Evolutionary conservation across 2,329 filamentous ascomycete genomes (phyloP), one percentile per base, ranked within the genome.

Genomic region (Eutypella sp.): DNA sequence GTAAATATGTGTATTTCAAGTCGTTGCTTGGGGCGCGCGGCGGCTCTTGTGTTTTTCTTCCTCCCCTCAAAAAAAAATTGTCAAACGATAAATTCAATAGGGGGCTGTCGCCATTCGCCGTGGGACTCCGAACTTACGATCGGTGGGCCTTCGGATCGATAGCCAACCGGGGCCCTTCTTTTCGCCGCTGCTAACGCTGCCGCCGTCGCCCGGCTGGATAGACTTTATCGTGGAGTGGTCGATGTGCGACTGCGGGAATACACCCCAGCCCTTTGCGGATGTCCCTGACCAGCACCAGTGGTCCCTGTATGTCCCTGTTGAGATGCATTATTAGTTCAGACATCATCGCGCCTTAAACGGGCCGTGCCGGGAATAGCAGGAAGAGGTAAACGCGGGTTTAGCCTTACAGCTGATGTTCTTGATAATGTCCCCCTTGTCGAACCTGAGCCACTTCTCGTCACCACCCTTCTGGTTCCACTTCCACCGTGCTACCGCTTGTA

Each of bases 401-500:
- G 15, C 56, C 62, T 57, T 50, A 64, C 62, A 64, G 36, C 61
- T 56, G 38, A 65, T 88, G 64, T 84, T 88, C 52, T 74, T 81
- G 15, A 86, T 84, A 3, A 74, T 70, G 51, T 87, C 84, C 18
- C 79, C 80, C 58, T 83, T 84, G 24, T 84, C 81, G 57, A 87
- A 79, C 51, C 67, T 72, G n/a, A 81, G 64, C 78, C 78, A 81
- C 22, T 63, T 66, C 9, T 70, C 67, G 41, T 69, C 68, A 19
- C 67, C 63, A 18, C 67, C 63, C 51, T 71, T 74, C 29, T 70
- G 68, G 41, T 67, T 65, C 63, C 77, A 81, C 59, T 71, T 78
- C 77, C 77, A 81, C 47, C 68, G 67, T 11, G 75, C 67, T 34
- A 71, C 68, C 9, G 74, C 78, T 40, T 68, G 69, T 34, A 78